Evolutionary conservation across 148 eudicot genomes (phyloP).

Genomic region (Silene latifolia): DNA sequence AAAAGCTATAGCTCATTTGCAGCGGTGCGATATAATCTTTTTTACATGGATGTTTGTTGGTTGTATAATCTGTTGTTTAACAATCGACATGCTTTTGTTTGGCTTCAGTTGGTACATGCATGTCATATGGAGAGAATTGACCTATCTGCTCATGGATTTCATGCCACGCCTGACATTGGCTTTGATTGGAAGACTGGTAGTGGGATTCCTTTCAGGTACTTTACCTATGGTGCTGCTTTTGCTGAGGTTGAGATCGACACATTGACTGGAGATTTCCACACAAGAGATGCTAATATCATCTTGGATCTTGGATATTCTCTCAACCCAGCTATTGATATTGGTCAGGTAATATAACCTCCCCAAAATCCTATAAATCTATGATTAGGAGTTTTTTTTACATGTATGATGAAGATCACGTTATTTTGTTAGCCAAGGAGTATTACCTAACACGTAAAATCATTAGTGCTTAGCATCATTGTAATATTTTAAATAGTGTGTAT

Average conservation of each 20-base stretch:
- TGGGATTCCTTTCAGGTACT: slow-evolving; percentile 79
- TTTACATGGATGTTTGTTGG: background rate
- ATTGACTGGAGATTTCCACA: slow-evolving; percentile 91
- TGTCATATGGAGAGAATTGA: slow-evolving; percentile 88
- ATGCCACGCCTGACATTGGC: slow-evolving; percentile 77
- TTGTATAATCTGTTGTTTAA: background rate
- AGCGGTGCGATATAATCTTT: slow-evolving; percentile 40
- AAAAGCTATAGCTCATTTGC: slow-evolving; percentile 54
- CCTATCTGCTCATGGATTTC: slow-evolving; percentile 95
- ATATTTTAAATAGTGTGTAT: no score
- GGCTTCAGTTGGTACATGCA: slow-evolving; percentile 59
- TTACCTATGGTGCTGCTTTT: slow-evolving; percentile 94
- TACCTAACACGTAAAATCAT: background rate
- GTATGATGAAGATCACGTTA: background rate
- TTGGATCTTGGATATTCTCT: slow-evolving; percentile 89
- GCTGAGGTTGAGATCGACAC: slow-evolving; percentile 93
- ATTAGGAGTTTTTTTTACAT: background rate
- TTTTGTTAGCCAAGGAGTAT: background rate
- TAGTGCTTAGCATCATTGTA: background rate
- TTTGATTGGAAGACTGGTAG: slow-evolving; percentile 87
- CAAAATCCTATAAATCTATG: background rate
- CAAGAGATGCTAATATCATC: slow-evolving; percentile 70
- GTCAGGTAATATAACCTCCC: slow-evolving; percentile 53
- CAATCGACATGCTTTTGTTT: slow-evolving; percentile 10
- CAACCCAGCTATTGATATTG: slow-evolving; percentile 96